Base-by-base conservation (phyloP, 495 filamentous ascomycete species). In the Letharia columbiana region DNA sequence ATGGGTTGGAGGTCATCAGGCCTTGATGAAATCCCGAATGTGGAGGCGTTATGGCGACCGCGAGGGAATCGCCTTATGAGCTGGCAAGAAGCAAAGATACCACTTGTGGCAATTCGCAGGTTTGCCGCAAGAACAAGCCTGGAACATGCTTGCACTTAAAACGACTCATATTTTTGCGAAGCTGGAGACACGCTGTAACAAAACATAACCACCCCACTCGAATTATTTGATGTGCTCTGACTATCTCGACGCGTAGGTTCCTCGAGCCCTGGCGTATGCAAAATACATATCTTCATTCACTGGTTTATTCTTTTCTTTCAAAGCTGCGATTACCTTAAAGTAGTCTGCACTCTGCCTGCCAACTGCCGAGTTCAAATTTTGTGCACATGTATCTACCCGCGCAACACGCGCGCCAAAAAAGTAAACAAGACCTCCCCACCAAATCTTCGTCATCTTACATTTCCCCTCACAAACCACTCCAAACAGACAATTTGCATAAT, bases 371-470 rank as follows among this genome's bases (percentile, higher is more conserved):
- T 39, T 15, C 42, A 28, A 28, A 28, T 28, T 28, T 28, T 28
- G 23, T 28, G 12, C 15, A 13, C 58, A 4, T 39, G 59, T 12
- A 11, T 61, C 17, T 54, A 45, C n/a, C 59, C 39, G 42, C 59
- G 42, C 37, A 61, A 45, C 39, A 23, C 39, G 42, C 42, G 59
- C 37, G 59, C 17, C 37, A 61, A n/a, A 61, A 57, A 57, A n/a
- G 54, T 57, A 57, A 57, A 57, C 54, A 57, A 57, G 28, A 18
- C 52, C 12, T 18, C 28, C 28, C 52, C 31, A 28, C 49, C 28
- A 52, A 15, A 52, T 23, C 13, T 52, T 52, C 49, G 49, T 52
- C 49, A 52, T 52, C 49, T 52, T 31, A 35, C 52, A 33, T 56
- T 4, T 31, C n/a, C 37, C 52, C 52, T 13, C 52, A 31, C 49